Percentiles rank a stretch among this genome's conserved stretches.
These are phyloP conservation scores for Hortiboletus flavorubellus DNA, from an alignment of 768 basidiomycete genomes.

Conservation along the genomic window DNA sequence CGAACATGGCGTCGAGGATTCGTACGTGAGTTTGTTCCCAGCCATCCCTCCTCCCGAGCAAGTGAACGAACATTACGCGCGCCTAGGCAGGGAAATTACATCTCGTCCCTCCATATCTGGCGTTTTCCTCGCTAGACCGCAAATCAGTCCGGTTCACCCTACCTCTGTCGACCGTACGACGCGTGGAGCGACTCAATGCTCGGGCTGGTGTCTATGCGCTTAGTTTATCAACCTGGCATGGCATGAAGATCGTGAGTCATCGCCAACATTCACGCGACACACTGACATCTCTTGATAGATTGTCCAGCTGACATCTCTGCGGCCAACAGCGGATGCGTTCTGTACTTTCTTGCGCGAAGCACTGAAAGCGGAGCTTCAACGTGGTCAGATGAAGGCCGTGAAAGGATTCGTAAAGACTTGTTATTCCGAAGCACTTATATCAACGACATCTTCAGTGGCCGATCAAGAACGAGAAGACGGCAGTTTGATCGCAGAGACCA, in stretches of 20 bases:
- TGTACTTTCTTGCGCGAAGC: slow-evolving; percentile 85
- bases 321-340: slow-evolving; percentile 92
- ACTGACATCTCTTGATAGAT: slow-evolving; percentile 44
- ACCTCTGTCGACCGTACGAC: slow-evolving; percentile 86
- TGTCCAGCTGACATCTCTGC: slow-evolving; percentile 88
- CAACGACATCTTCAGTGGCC: slow-evolving; percentile 50
- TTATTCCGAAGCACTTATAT: slow-evolving; percentile 88
- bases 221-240: slow-evolving; percentile 91
- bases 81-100: slow-evolving; percentile 84
- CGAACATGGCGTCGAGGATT: slow-evolving; percentile 79
- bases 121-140: slow-evolving; percentile 87
- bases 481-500: slow-evolving; percentile 53
- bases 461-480: slow-evolving; percentile 71
- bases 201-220: slow-evolving; percentile 96
- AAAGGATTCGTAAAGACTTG: slow-evolving; percentile 90
- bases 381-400: slow-evolving; percentile 90
- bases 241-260: slow-evolving; percentile 75
- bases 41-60: not conserved
- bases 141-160: slow-evolving; percentile 90
- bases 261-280: not conserved
- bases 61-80: not conserved
- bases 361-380: slow-evolving; percentile 84
- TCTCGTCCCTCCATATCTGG: slow-evolving; percentile 84
- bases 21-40: slow-evolving; percentile 66
- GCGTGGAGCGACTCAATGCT: slow-evolving; percentile 92